Conservation (phyloP, 2,329 filamentous ascomycete genomes). For the Beauveria brongniartii region DNA sequence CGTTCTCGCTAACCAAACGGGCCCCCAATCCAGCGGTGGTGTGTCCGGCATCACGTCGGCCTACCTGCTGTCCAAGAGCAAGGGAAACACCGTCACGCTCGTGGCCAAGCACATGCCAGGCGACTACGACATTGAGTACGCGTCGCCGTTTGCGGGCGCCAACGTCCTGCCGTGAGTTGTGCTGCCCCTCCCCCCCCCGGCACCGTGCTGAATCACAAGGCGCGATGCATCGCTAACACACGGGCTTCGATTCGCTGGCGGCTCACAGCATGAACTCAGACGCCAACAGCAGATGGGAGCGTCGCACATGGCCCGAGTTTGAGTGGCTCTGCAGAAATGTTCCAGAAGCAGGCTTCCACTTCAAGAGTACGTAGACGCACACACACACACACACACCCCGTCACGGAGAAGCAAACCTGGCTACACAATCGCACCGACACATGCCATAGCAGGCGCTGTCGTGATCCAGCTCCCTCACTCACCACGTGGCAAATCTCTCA, state of each 20-base stretch:
- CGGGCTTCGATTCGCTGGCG: too few species aligned
- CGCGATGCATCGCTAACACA: background rate
- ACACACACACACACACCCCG: background rate
- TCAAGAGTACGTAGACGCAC: conserved; percentile 47
- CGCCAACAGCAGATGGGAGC: conserved; percentile 47
- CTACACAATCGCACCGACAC: background rate
- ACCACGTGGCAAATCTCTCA: background rate
- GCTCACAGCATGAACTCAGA: conserved; percentile 33
- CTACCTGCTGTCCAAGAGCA: conserved; percentile 37
- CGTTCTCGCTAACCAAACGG: background rate
- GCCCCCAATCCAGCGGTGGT: conserved; percentile 29
- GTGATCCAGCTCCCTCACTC: background rate
- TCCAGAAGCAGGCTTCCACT: conserved; percentile 73
- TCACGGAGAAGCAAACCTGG: background rate
- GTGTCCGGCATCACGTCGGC: conserved; percentile 45
- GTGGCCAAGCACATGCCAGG: conserved; percentile 87
- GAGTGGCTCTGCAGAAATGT: conserved; percentile 52
- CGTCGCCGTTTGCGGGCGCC: conserved; percentile 81
- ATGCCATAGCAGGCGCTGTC: background rate
- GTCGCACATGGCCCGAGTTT: conserved; percentile 56
- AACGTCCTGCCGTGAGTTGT: conserved; percentile 62
- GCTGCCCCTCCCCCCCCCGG: background rate
- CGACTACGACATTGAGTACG: conserved; percentile 86
- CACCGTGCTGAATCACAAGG: background rate
- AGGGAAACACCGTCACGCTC: conserved; percentile 51